These are phyloP conservation scores for Penicillium sp. DNA, from an alignment of 2,329 filamentous ascomycete genomes.

Conservation along the genomic window DNA sequence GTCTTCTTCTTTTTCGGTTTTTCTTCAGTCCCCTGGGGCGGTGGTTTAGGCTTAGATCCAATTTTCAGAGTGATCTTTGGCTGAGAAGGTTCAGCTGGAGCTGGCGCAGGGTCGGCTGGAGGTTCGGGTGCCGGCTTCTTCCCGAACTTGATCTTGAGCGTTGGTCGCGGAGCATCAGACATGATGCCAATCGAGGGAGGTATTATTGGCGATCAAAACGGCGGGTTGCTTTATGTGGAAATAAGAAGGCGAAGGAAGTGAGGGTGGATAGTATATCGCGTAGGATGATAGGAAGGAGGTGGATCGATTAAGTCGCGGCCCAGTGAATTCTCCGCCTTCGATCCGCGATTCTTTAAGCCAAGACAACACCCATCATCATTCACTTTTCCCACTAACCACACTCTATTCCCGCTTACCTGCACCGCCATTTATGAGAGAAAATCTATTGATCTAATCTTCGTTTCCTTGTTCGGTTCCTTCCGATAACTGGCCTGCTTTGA, in stretches of 20 bases:
- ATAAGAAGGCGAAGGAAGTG: not conserved
- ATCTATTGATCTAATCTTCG: not conserved
- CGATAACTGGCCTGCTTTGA: not conserved
- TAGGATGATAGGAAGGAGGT: not conserved
- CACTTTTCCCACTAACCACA: not conserved
- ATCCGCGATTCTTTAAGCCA: not conserved
- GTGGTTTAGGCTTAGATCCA: conserved; percentile 34
- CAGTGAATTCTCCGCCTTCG: conserved; percentile 15
- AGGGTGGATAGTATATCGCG: not conserved
- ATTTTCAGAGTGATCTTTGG: conserved; percentile 46
- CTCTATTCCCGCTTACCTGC: not conserved
- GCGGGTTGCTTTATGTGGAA: not conserved
- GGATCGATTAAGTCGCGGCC: not conserved
- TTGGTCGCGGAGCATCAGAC: conserved; percentile 36
- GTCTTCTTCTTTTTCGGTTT: conserved; percentile 38
- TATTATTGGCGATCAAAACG: not conserved
- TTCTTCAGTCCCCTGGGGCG: conserved; percentile 12
- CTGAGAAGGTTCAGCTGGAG: conserved; percentile 28
- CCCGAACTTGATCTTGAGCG: conserved; percentile 45
- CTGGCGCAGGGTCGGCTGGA: conserved; percentile 16
- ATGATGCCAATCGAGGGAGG: conserved; percentile 22
- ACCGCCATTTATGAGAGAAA: not conserved
- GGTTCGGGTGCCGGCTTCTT: conserved; percentile 33
- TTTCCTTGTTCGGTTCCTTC: not conserved
- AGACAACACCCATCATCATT: not conserved